These are phyloP conservation scores for Cubamyces sp. DNA, from an alignment of 768 basidiomycete genomes.

Conservation along the genomic window DNA sequence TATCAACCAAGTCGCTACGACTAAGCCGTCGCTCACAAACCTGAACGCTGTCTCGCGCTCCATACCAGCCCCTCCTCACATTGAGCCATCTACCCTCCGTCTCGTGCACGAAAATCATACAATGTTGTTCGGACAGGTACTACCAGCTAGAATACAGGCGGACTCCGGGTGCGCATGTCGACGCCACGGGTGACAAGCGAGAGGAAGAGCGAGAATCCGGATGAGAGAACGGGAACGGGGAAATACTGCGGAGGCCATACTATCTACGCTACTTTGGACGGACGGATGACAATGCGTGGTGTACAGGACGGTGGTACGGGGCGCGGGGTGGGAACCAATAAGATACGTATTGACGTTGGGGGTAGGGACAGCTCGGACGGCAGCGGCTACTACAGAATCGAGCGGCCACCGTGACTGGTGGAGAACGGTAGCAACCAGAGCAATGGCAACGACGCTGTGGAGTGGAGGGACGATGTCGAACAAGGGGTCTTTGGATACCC, in stretches of 20 bases:
- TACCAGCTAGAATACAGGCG: conserved; percentile 8
- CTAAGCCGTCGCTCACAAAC: too few species aligned
- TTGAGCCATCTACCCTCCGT: background rate
- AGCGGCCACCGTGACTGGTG: too few species aligned
- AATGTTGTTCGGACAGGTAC: background rate
- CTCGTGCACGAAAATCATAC: background rate
- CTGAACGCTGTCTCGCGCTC: too few species aligned
- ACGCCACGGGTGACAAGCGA: background rate
- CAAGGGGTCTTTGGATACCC: background rate
- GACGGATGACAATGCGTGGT: background rate
- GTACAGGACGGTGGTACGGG: background rate
- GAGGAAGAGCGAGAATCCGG: background rate
- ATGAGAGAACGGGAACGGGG: background rate
- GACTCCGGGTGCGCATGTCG: background rate
- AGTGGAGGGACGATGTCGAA: background rate
- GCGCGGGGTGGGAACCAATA: conserved; percentile 10
- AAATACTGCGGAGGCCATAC: conserved; percentile 4
- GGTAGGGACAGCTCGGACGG: background rate
- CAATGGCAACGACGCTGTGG: background rate
- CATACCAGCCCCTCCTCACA: too few species aligned
- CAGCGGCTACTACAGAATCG: too few species aligned
- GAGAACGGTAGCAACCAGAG: background rate
- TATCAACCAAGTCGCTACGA: too few species aligned
- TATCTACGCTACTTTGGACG: conserved; percentile 17
- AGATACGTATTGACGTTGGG: conserved; percentile 14